Conservation (phyloP, 495 filamentous ascomycete species). For the Polyplosphaeria fusca region DNA sequence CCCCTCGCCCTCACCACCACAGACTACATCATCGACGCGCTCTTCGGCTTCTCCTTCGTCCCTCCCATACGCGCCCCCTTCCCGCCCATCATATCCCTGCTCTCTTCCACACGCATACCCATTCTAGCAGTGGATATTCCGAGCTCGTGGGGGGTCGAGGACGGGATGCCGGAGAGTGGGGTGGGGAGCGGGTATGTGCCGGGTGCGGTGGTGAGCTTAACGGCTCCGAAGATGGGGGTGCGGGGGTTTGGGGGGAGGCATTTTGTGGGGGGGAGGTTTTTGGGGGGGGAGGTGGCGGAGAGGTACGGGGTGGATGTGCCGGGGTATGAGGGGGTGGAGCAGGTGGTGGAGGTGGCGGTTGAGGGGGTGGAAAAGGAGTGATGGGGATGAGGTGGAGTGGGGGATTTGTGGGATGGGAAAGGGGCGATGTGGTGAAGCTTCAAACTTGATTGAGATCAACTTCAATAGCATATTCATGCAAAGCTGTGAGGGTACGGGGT, state of each 20-base stretch:
- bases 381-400: neutral
- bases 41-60: conserved; percentile 96
- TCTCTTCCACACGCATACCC: conserved; percentile 67
- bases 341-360: conserved; percentile 70
- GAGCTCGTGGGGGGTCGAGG: conserved; percentile 88
- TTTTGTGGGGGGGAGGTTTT: conserved; percentile 87
- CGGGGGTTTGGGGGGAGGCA: conserved; percentile 80
- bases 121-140: conserved; percentile 90
- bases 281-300: conserved; percentile 70
- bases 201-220: conserved; percentile 75
- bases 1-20: conserved; percentile 57
- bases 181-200: conserved; percentile 80
- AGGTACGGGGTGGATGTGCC: conserved; percentile 87
- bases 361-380: conserved; percentile 47
- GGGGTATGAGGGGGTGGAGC: conserved; percentile 81
- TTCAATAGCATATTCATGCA: too few relatives aligned
- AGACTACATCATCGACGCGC: conserved; percentile 85
- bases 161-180: conserved; percentile 73
- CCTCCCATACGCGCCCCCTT: conserved; percentile 90
- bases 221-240: conserved; percentile 91
- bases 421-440: too few relatives aligned
- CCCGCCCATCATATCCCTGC: conserved; percentile 68
- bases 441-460: too few relatives aligned
- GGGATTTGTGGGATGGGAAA: too few relatives aligned
- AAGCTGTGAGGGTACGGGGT: too few relatives aligned